Base-by-base conservation (phyloP, 805 yeast genomes). In the Suhomyces prunicola region DNA sequence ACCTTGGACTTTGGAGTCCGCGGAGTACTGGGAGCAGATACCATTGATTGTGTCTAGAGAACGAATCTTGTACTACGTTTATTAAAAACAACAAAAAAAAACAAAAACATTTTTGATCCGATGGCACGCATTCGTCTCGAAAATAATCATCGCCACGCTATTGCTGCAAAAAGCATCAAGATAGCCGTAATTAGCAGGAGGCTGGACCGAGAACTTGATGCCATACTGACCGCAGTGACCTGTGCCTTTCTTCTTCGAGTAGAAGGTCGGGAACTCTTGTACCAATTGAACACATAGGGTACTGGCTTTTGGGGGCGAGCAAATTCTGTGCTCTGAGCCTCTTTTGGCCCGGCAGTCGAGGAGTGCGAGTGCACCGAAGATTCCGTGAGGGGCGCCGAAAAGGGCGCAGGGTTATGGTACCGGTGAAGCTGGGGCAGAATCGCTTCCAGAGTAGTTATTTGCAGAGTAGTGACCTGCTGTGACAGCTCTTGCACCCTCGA, bases 21-120 rank as follows among this genome's bases (percentile, higher is more conserved):
- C 39, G 60, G 60, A 6, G 60, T 57, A 26, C 54, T 50, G 5
- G 57, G 56, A 4, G 52, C 52, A 12, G 58, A 55, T 6, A 27
- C 15, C 46, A 48, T 23, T 42, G 17, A 17, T 19, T 39, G 22
- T 36, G 17, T n/a, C n/a, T 17, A 39, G 19, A 39, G 22, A 39
- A 39, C 42, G 15, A 8, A n/a, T 39, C 23, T 39, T 19, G 7
- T 19, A n/a, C 12, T 39, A 39, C 19, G 41, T 36, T n/a, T 36
- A 36, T 36, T 36, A 19, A 17, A 17, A 39, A 39, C 42, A 39
- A 39, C 6, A 19, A 2, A 17, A 39, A 39, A 39, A 17, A 39
- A 39, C 8, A 17, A 39, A 39, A 19, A 39, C 19, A 36, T 36
- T 36, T 39, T 17, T n/a, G 24, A 39, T 39, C 12, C 19, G 42